These are phyloP conservation scores for Candida sithepensis DNA, from an alignment of 805 yeast genomes.

Conservation along the genomic window DNA sequence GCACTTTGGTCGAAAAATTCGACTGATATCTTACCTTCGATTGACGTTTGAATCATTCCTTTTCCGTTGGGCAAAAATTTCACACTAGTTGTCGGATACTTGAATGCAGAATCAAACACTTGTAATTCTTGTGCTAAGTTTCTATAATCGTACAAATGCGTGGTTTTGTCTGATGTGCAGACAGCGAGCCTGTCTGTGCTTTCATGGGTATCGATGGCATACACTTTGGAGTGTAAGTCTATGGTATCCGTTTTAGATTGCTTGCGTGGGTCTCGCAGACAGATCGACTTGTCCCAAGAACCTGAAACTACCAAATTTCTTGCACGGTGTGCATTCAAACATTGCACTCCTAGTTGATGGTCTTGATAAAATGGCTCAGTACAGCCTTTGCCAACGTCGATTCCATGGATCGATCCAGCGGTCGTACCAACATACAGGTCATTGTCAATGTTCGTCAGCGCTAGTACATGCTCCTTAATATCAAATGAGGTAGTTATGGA, in stretches of 20 bases:
- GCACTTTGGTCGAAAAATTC: conserved; percentile 55
- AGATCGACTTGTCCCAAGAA: conserved; percentile 58
- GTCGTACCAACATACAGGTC: conserved; percentile 36
- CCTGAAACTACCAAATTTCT: conserved; percentile 45
- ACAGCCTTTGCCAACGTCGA: conserved; percentile 44
- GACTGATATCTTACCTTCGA: conserved; percentile 77
- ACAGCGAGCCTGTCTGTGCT: conserved; percentile 38
- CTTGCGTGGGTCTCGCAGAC: conserved; percentile 38
- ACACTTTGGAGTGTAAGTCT: conserved; percentile 41
- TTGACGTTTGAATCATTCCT: conserved; percentile 66
- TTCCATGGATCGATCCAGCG: conserved; percentile 49
- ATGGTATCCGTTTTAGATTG: conserved; percentile 14
- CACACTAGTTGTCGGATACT: conserved; percentile 59
- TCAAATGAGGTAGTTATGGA: background rate
- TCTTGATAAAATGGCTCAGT: background rate
- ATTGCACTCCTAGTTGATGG: conserved; percentile 41
- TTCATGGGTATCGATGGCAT: conserved; percentile 52
- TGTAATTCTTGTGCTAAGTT: conserved; percentile 9
- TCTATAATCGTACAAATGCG: conserved; percentile 51
- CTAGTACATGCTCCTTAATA: conserved; percentile 2
- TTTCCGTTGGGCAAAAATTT: conserved; percentile 49
- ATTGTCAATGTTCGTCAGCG: conserved; percentile 6
- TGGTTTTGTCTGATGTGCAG: conserved; percentile 49
- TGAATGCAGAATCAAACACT: conserved; percentile 23
- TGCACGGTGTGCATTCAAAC: conserved; percentile 24